Percentiles rank a stretch among this genome's conserved stretches.
phyloP scores from a whole-genome alignment of 257 asterid species.

The Nicotiana obtusifolia region DNA sequence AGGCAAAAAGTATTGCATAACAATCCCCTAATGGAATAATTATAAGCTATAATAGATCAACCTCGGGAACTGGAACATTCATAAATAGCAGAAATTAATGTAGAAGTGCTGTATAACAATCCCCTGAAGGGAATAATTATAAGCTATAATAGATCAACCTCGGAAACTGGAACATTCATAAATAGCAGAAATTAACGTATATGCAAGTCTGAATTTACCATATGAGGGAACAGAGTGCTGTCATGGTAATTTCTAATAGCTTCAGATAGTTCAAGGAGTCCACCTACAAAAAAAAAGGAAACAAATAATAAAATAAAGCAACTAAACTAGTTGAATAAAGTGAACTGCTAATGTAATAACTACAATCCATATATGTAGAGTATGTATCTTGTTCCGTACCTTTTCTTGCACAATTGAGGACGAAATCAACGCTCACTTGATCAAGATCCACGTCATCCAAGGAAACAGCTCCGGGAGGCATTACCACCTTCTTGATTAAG shows the following conservation, averaged over 20 bases:
- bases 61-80: neutral
- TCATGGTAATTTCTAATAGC: conserved; percentile 95
- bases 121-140: neutral
- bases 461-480: conserved; percentile 99
- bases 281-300: conserved; percentile 40
- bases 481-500: conserved; percentile 79
- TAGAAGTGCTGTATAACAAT: neutral
- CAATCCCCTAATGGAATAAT: neutral
- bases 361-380: neutral
- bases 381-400: conserved; percentile 33
- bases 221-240: conserved; percentile 65
- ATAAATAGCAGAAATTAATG: neutral
- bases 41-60: neutral
- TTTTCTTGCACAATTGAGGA: conserved; percentile 82
- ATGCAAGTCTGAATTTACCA: conserved; percentile 45
- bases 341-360: conserved; percentile 1
- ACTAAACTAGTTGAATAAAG: neutral
- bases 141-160: neutral
- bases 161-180: neutral
- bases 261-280: conserved; percentile 86
- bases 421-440: conserved; percentile 91
- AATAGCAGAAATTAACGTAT: neutral
- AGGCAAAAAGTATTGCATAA: neutral
- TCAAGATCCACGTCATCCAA: conserved; percentile 97
- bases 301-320: neutral